Evolutionary conservation across 768 basidiomycete species (phyloP).

Genomic region (Hydnomerulius pinastri): DNA sequence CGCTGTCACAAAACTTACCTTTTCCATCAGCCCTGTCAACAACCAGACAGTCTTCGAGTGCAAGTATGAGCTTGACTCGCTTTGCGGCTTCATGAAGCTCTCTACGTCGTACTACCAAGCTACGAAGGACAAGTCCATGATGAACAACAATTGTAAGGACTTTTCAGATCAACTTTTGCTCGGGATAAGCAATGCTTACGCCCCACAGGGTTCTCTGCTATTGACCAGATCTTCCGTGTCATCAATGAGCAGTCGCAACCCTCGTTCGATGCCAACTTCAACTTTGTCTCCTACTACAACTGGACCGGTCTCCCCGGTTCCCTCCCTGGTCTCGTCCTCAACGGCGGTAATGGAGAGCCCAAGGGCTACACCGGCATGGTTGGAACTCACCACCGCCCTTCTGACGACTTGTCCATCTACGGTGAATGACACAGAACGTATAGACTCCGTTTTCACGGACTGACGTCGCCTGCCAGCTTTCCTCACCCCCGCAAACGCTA

Average conservation of each 20-base stretch:
- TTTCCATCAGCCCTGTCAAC: conserved; percentile 55
- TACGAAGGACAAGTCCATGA: conserved; percentile 72
- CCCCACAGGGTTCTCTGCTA: conserved; percentile 59
- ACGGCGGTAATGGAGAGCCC: conserved; percentile 74
- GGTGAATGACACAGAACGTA: conserved; percentile 39
- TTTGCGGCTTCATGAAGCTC: conserved; percentile 78
- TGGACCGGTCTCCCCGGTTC: conserved; percentile 73
- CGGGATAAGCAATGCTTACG: not conserved
- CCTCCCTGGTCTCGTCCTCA: conserved; percentile 62
- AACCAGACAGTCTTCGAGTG: conserved; percentile 78
- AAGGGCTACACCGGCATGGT: conserved; percentile 74
- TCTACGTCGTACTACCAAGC: conserved; percentile 71
- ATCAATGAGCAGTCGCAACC: conserved; percentile 75
- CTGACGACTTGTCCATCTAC: conserved; percentile 70
- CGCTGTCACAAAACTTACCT: not conserved
- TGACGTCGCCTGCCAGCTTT: conserved; percentile 49
- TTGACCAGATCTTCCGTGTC: conserved; percentile 73
- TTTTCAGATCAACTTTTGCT: not conserved
- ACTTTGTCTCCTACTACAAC: conserved; percentile 77
- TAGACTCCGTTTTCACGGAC: not conserved
- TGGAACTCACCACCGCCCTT: conserved; percentile 76
- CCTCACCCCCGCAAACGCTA: conserved; percentile 78
- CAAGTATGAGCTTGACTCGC: conserved; percentile 85
- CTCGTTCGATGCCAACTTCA: conserved; percentile 69
- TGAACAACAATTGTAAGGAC: conserved; percentile 64